Conservation (phyloP, 345 rosid genomes). For the Sisymbrium altissimum region DNA sequence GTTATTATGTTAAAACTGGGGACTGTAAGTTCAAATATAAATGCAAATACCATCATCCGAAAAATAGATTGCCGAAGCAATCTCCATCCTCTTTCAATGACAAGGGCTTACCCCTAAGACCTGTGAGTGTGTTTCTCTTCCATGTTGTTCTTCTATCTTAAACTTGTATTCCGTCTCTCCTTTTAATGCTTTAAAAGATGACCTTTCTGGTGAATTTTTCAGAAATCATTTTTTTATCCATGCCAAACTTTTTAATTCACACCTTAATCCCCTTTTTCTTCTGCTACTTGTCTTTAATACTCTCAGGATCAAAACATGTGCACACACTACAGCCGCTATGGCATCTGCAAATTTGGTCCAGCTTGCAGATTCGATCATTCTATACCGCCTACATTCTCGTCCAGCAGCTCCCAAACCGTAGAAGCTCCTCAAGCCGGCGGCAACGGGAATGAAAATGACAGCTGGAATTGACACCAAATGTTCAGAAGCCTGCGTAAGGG, state of each 20-base stretch:
- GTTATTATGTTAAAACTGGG: constrained; percentile 78
- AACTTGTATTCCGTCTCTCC: neutral
- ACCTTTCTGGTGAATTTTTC: neutral
- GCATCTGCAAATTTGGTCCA: constrained; percentile 97
- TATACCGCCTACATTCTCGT: constrained; percentile 37
- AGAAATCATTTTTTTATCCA: neutral
- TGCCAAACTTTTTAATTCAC: neutral
- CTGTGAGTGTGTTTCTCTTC: constrained; percentile 56
- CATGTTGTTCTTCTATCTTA: neutral
- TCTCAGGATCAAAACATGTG: constrained; percentile 78
- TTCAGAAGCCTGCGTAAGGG: constrained; percentile 21
- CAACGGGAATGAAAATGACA: constrained; percentile 24
- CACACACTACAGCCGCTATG: constrained; percentile 83
- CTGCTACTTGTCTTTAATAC: neutral
- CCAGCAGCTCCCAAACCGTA: constrained; percentile 32
- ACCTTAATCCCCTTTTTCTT: neutral
- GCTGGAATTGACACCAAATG: constrained; percentile 28
- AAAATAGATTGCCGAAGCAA: constrained; percentile 47
- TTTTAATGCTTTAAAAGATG: constrained; percentile 7
- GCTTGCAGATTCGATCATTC: constrained; percentile 64
- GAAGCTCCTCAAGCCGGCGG: constrained; percentile 27
- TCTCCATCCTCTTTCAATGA: constrained; percentile 63
- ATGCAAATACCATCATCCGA: constrained; percentile 97
- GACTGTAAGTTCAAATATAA: constrained; percentile 86
- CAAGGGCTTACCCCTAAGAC: constrained; percentile 95